These are phyloP conservation scores for Cymbidium sinense DNA, from an alignment of 106 monocot genomes.

Conservation along the genomic window DNA sequence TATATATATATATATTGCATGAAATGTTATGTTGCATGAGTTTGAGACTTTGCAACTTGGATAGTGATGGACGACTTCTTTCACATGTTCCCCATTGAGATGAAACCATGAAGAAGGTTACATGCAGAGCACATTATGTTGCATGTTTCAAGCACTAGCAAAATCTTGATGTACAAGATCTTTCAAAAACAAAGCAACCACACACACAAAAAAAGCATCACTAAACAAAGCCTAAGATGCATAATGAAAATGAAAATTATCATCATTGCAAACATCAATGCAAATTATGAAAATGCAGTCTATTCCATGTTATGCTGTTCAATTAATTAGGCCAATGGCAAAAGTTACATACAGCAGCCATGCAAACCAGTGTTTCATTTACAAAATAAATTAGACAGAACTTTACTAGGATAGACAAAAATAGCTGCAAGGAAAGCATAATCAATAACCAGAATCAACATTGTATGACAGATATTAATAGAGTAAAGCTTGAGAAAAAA, in stretches of 20 bases:
- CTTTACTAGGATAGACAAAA: neutral
- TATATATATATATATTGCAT: no score
- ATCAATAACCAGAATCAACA: neutral
- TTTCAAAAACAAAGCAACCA: neutral
- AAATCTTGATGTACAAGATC: neutral
- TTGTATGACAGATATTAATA: neutral
- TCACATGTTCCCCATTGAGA: neutral
- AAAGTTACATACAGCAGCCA: neutral
- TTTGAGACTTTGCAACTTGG: neutral
- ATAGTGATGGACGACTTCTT: neutral
- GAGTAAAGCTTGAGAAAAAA: neutral
- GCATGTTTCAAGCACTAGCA: neutral
- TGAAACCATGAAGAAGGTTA: neutral
- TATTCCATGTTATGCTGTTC: neutral
- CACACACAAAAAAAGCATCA: neutral
- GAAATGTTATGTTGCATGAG: neutral
- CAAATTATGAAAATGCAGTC: neutral
- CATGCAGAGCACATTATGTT: neutral
- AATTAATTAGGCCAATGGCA: neutral
- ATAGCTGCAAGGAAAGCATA: neutral
- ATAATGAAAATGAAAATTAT: neutral
- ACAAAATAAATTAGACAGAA: neutral
- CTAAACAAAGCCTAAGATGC: neutral
- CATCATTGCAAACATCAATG: constrained; percentile 1
- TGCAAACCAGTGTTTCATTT: neutral